A percentile compares a stretch with the other conserved stretches of the same genome.
phyloP scores from a whole-genome alignment of 805 yeast species.

The Ogataea nonfermentans region DNA sequence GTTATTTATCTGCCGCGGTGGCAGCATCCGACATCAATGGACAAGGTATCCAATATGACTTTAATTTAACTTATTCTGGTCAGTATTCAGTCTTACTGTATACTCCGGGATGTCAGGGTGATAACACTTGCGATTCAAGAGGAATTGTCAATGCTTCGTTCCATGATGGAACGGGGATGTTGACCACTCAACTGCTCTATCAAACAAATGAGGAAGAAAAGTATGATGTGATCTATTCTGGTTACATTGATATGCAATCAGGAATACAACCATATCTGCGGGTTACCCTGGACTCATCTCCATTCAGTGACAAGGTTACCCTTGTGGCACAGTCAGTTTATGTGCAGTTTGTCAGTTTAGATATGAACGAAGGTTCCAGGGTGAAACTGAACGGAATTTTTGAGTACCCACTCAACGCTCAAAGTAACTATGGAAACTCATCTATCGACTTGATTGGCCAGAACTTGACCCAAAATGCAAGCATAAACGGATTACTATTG shows the following conservation, averaged over 20 bases:
- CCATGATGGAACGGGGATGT: slow-evolving; percentile 44
- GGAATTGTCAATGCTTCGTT: slow-evolving; percentile 80
- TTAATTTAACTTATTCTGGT: slow-evolving; percentile 73
- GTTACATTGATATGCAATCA: slow-evolving; percentile 53
- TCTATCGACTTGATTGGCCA: slow-evolving; percentile 41
- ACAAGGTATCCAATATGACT: slow-evolving; percentile 51
- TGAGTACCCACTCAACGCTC: slow-evolving; percentile 60
- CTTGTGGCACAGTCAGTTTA: slow-evolving; percentile 72
- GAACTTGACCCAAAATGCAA: slow-evolving; percentile 38
- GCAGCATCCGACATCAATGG: slow-evolving; percentile 28
- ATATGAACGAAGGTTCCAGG: slow-evolving; percentile 27
- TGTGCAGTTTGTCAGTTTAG: slow-evolving; percentile 48
- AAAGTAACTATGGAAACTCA: slow-evolving; percentile 45
- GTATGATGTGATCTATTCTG: slow-evolving; percentile 74
- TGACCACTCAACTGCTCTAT: slow-evolving; percentile 50
- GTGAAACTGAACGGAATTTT: slow-evolving; percentile 70
- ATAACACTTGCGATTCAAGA: slow-evolving; percentile 64
- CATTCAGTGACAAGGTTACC: slow-evolving; percentile 38
- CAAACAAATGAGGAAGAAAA: slow-evolving; percentile 81
- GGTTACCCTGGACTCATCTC: slow-evolving; percentile 37
- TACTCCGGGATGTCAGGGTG: slow-evolving; percentile 84
- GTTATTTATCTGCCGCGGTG: slow-evolving; percentile 29
- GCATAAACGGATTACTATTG: slow-evolving; percentile 36
- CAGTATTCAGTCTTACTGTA: slow-evolving; percentile 66
- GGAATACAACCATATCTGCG: slow-evolving; percentile 37